Evolutionary conservation across 2,329 filamentous ascomycete species (phyloP).

Genomic region (Pezicula neosporulosa): DNA sequence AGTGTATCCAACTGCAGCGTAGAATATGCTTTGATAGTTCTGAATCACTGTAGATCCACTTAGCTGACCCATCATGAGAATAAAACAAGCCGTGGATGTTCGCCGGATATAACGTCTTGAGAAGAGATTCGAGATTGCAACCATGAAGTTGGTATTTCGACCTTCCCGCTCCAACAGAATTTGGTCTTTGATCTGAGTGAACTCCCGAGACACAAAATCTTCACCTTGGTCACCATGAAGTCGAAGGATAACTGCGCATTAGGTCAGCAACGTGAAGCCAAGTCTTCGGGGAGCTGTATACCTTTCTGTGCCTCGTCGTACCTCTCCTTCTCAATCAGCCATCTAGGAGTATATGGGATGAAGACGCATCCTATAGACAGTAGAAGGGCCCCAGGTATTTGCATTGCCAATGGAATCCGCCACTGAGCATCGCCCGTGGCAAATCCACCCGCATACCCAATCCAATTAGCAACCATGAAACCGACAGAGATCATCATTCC

Average conservation of each 20-base stretch:
- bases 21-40: constrained; percentile 34
- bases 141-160: constrained; percentile 12
- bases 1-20: constrained; percentile 29
- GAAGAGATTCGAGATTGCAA: constrained; percentile 20
- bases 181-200: constrained; percentile 27
- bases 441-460: constrained; percentile 34
- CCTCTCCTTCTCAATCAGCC: constrained; percentile 8
- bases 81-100: constrained; percentile 29
- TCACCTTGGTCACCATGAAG: constrained; percentile 19
- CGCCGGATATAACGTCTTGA: constrained; percentile 25
- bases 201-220: constrained; percentile 20
- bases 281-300: neutral
- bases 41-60: constrained; percentile 33
- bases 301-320: constrained; percentile 6
- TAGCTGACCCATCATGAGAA: constrained; percentile 31
- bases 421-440: constrained; percentile 28
- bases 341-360: constrained; percentile 16
- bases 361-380: constrained; percentile 11
- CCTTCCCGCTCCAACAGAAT: constrained; percentile 25
- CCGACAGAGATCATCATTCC: constrained; percentile 33
- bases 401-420: constrained; percentile 31
- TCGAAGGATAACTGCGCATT: constrained; percentile 8
- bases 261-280: neutral
- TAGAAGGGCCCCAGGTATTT: constrained; percentile 22
- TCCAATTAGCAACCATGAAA: constrained; percentile 35